A percentile compares a stretch with the other conserved stretches of the same genome.
Conservation (phyloP, 306 rosid species). For the Sophora flavescens region DNA sequence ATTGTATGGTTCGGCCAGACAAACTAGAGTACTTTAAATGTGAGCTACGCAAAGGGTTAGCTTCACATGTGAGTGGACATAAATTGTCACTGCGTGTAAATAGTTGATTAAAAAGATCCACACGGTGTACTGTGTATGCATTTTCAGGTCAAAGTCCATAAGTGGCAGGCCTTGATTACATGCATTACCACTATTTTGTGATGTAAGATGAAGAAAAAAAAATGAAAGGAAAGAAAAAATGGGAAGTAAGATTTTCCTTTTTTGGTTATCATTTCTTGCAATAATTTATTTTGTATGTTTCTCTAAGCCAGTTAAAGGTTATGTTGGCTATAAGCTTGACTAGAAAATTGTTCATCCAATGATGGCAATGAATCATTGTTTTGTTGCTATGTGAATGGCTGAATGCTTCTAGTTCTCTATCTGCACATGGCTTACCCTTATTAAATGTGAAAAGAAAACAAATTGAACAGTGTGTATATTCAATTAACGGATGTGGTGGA, state of each 20-base stretch:
- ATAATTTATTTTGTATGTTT: conserved; percentile 41
- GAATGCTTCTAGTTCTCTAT: conserved; percentile 30
- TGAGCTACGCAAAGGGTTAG: conserved; percentile 68
- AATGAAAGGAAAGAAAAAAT: conserved; percentile 13
- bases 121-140: conserved; percentile 55
- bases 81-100: conserved; percentile 75
- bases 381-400: conserved; percentile 34
- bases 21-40: conserved; percentile 56
- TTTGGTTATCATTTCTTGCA: conserved; percentile 46
- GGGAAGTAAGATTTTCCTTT: conserved; percentile 46
- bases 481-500: neutral
- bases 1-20: conserved; percentile 50
- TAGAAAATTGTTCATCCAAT: conserved; percentile 25
- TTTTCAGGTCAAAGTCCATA: conserved; percentile 86
- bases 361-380: conserved; percentile 41
- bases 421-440: neutral
- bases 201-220: conserved; percentile 53
- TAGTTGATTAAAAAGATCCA: conserved; percentile 74
- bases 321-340: conserved; percentile 36
- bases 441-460: neutral
- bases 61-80: conserved; percentile 66
- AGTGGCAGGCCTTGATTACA: conserved; percentile 84
- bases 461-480: neutral
- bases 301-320: conserved; percentile 27
- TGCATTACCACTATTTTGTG: conserved; percentile 79